These are phyloP conservation scores for Blastomyces percursus DNA, from an alignment of 2,329 filamentous ascomycete species.

Conservation along the genomic window DNA sequence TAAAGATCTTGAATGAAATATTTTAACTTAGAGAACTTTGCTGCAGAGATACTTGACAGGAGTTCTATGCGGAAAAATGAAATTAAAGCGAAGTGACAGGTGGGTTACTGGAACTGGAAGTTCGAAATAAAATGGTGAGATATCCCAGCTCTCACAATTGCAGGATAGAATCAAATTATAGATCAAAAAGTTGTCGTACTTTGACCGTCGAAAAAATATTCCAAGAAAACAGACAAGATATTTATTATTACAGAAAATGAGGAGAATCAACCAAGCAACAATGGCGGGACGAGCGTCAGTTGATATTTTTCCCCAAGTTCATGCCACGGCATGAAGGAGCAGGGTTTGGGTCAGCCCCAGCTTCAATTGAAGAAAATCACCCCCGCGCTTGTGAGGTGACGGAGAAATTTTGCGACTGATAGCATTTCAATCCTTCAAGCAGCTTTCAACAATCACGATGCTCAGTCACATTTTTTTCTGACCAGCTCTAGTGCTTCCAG, in stretches of 20 bases:
- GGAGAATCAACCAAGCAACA: neutral
- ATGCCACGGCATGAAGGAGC: too few relatives aligned
- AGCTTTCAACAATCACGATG: too few relatives aligned
- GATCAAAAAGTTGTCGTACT: neutral
- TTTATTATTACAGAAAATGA: neutral
- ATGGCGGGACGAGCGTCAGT: neutral
- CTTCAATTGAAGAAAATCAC: too few relatives aligned
- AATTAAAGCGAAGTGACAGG: neutral
- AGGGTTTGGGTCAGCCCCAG: neutral
- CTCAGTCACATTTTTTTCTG: too few relatives aligned
- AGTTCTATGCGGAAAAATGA: neutral
- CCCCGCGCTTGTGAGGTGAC: too few relatives aligned
- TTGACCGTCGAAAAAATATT: neutral
- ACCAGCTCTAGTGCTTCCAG: too few relatives aligned
- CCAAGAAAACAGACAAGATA: neutral
- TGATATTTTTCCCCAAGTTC: neutral
- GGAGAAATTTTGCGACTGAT: too few relatives aligned
- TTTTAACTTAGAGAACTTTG: neutral
- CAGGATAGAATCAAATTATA: neutral
- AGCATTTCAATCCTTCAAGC: too few relatives aligned
- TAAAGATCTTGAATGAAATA: neutral
- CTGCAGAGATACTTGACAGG: neutral
- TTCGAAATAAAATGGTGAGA: neutral
- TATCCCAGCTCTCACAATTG: neutral
- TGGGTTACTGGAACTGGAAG: too few relatives aligned